phyloP scores from a whole-genome alignment of 2,329 filamentous ascomycete species.

The Ramichloridium luteum region DNA sequence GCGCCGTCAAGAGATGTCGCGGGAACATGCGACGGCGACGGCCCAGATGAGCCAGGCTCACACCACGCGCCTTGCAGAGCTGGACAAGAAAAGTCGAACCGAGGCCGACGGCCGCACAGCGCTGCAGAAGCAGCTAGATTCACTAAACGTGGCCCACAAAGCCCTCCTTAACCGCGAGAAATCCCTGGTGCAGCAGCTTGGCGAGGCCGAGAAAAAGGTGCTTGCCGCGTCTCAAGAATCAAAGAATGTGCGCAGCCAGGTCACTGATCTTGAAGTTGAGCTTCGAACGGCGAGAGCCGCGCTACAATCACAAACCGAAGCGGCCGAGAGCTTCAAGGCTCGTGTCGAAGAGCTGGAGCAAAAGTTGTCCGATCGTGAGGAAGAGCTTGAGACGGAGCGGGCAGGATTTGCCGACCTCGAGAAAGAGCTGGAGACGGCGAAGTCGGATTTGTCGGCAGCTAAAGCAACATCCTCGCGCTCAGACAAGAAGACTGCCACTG shows the following conservation, averaged over 20 bases:
- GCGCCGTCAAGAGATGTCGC: conserved; percentile 15
- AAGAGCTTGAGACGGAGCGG: conserved; percentile 22
- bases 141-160: conserved; percentile 15
- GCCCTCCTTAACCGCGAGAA: conserved; percentile 18
- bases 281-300: conserved; percentile 15
- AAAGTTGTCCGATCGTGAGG: conserved; percentile 19
- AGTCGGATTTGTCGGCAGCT: conserved; percentile 7
- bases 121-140: conserved; percentile 24
- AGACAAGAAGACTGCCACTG: neutral
- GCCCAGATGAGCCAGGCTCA: conserved; percentile 19
- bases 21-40: conserved; percentile 16
- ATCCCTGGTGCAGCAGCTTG: conserved; percentile 13
- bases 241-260: conserved; percentile 6
- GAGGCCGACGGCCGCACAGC: conserved; percentile 19
- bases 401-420: conserved; percentile 21
- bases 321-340: conserved; percentile 13
- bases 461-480: neutral
- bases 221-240: conserved; percentile 7
- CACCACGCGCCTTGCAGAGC: conserved; percentile 18
- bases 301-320: conserved; percentile 33
- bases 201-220: conserved; percentile 15
- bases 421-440: conserved; percentile 18
- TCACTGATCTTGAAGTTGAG: conserved; percentile 10
- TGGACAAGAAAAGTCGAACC: conserved; percentile 20
- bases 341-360: conserved; percentile 17